Evolutionary conservation across 495 filamentous ascomycete species (phyloP).

Genomic region (Penicillium taxi): DNA sequence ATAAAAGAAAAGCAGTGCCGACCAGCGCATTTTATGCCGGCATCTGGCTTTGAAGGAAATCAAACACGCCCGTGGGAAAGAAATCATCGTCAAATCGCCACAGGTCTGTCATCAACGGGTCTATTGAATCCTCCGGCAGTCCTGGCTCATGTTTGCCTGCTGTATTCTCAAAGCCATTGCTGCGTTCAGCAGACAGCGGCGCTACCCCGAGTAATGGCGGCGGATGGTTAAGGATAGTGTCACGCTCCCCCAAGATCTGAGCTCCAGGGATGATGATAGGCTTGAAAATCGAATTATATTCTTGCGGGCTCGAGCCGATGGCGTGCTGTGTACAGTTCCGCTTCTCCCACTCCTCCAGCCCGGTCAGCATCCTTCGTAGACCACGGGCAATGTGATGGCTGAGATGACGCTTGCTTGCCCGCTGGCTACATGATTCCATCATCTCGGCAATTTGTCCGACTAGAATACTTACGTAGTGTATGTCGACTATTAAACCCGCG

Average conservation of each 20-base stretch:
- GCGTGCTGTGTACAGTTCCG: slow-evolving; percentile 21
- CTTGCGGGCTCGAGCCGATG: slow-evolving; percentile 14
- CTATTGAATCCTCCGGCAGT: slow-evolving; percentile 38
- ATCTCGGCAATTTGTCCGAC: slow-evolving; percentile 40
- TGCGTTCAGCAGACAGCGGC: slow-evolving; percentile 38
- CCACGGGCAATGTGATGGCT: slow-evolving; percentile 47
- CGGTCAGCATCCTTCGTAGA: slow-evolving; percentile 45
- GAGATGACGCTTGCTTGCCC: slow-evolving; percentile 46
- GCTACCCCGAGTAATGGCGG: slow-evolving; percentile 37
- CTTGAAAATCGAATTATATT: slow-evolving; percentile 32
- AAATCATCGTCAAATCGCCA: slow-evolving; percentile 45
- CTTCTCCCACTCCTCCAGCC: slow-evolving; percentile 42
- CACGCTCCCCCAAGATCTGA: slow-evolving; percentile 33
- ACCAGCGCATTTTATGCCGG: slow-evolving; percentile 20
- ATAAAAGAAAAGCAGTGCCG: too few relatives aligned
- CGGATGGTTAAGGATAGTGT: slow-evolving; percentile 35
- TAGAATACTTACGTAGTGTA: slow-evolving; percentile 36
- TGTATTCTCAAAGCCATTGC: slow-evolving; percentile 26
- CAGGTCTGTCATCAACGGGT: slow-evolving; percentile 42
- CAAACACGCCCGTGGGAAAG: slow-evolving; percentile 43
- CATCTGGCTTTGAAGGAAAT: slow-evolving; percentile 45
- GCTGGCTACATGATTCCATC: slow-evolving; percentile 41
- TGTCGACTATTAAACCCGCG: slow-evolving; percentile 34
- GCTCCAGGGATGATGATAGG: slow-evolving; percentile 33
- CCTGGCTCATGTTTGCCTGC: slow-evolving; percentile 26